Percentiles rank a stretch among this genome's conserved stretches.
phyloP scores from a whole-genome alignment of 331 rosid genomes.

The Dryas integrifolia region DNA sequence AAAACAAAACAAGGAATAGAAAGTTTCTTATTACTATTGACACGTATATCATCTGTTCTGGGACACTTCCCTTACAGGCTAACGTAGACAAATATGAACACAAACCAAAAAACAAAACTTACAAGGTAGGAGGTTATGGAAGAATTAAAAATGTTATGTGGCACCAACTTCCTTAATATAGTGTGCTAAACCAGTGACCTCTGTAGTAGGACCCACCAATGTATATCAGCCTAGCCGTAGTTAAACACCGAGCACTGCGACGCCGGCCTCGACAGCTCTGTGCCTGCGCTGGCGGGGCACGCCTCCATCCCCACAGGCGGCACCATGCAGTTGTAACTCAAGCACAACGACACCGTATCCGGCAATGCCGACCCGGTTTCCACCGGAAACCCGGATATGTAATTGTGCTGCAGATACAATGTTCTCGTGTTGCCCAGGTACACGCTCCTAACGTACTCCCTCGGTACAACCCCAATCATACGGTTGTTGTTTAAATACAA shows the following conservation, averaged over 20 bases:
- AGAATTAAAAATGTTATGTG: neutral
- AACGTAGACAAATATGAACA: neutral
- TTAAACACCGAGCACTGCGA: conserved; percentile 51
- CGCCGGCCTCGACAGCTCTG: conserved; percentile 45
- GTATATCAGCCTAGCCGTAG: conserved; percentile 11
- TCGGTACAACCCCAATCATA: conserved; percentile 50
- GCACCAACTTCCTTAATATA: conserved; percentile 3
- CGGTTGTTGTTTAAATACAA: conserved; percentile 68
- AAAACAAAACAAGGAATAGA: too few species aligned
- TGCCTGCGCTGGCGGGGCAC: conserved; percentile 61
- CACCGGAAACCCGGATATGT: conserved; percentile 39
- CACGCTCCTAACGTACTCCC: conserved; percentile 55
- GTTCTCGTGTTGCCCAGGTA: conserved; percentile 57
- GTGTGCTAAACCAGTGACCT: too few species aligned
- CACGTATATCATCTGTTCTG: neutral
- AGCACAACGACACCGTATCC: conserved; percentile 59
- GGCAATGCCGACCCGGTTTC: conserved; percentile 40
- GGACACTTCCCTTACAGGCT: neutral
- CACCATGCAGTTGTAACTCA: conserved; percentile 68
- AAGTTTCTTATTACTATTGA: neutral
- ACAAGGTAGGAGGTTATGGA: neutral
- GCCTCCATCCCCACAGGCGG: conserved; percentile 40
- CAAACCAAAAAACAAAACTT: neutral
- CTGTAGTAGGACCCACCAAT: neutral
- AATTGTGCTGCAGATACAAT: conserved; percentile 70